phyloP scores from a whole-genome alignment of 352 stramenopile genomes.

The Phytopythium oedochilum region DNA sequence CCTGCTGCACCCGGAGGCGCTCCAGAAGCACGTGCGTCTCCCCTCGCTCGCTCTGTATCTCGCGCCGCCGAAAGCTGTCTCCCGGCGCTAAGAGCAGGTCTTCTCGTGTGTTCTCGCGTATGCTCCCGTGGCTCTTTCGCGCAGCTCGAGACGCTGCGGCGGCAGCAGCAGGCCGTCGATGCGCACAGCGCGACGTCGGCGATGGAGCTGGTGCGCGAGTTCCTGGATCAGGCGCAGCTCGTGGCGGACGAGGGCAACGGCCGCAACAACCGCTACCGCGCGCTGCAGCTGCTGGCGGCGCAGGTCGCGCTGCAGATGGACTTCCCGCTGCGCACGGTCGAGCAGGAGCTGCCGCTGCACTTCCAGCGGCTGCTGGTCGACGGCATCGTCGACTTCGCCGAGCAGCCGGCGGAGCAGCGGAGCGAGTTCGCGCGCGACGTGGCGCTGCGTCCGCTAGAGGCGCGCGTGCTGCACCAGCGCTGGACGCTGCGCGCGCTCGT shows the following conservation, averaged over 20 bases:
- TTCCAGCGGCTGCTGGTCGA: conserved; percentile 81
- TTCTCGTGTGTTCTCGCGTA: too few relatives aligned
- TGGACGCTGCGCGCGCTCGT: conserved; percentile 74
- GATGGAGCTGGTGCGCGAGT: conserved; percentile 78
- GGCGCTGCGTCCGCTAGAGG: conserved; percentile 36
- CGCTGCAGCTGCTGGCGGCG: conserved; percentile 62
- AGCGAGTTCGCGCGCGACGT: conserved; percentile 29
- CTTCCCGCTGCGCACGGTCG: conserved; percentile 46
- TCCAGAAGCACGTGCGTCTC: conserved; percentile 60
- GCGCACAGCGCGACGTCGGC: conserved; percentile 58
- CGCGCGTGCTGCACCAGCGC: conserved; percentile 61
- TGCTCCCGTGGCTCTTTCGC: neutral
- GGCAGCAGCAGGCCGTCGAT: conserved; percentile 43
- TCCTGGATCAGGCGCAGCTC: conserved; percentile 80
- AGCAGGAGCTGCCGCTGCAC: conserved; percentile 58
- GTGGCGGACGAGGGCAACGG: conserved; percentile 70
- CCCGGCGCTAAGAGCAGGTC: too few relatives aligned
- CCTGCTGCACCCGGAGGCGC: conserved; percentile 69
- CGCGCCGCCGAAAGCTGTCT: too few relatives aligned
- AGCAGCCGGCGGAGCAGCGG: conserved; percentile 26
- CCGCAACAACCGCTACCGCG: conserved; percentile 71
- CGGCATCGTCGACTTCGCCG: conserved; percentile 72
- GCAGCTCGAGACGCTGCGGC: conserved; percentile 44
- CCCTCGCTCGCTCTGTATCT: neutral
- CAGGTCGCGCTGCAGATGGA: conserved; percentile 77